Conservation (phyloP, 1,139 yeast species). For the Fermentozyma sake region DNA sequence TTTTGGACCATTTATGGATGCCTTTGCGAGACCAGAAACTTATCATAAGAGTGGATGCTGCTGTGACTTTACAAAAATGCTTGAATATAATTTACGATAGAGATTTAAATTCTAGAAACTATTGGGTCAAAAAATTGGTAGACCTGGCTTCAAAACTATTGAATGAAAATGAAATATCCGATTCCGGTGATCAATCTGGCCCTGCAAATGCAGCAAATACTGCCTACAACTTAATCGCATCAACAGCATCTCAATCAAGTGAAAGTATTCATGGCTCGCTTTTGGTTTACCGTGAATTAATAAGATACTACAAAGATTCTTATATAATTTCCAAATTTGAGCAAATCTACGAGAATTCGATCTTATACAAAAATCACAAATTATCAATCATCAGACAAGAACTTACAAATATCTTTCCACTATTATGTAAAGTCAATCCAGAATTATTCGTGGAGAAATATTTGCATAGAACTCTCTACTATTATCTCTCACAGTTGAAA, state of each 20-base stretch:
- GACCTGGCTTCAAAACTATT: conserved; percentile 50
- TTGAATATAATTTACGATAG: conserved; percentile 74
- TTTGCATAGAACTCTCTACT: conserved; percentile 73
- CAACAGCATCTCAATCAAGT: conserved; percentile 33
- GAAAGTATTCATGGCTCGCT: conserved; percentile 86
- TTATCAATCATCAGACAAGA: conserved; percentile 75
- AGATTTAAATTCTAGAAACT: conserved; percentile 64
- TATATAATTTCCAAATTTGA: conserved; percentile 53
- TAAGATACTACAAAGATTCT: conserved; percentile 60
- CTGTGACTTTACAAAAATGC: conserved; percentile 74
- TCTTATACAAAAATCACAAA: conserved; percentile 74
- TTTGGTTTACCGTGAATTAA: conserved; percentile 74
- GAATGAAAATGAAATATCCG: conserved; percentile 18
- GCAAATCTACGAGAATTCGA: conserved; percentile 71
- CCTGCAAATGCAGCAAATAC: conserved; percentile 1
- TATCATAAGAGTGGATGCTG: conserved; percentile 77
- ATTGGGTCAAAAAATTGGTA: conserved; percentile 71
- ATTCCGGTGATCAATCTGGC: conserved; percentile 1
- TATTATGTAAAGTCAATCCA: conserved; percentile 75
- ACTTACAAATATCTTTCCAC: conserved; percentile 75
- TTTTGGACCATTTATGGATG: conserved; percentile 81
- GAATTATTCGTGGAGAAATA: conserved; percentile 75
- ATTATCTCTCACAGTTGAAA: conserved; percentile 74
- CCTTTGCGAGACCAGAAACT: conserved; percentile 78
- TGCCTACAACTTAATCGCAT: conserved; percentile 20